Base-by-base conservation (phyloP, 192 early-diverging fungal species). In the Tieghemiomyces parasiticus region DNA sequence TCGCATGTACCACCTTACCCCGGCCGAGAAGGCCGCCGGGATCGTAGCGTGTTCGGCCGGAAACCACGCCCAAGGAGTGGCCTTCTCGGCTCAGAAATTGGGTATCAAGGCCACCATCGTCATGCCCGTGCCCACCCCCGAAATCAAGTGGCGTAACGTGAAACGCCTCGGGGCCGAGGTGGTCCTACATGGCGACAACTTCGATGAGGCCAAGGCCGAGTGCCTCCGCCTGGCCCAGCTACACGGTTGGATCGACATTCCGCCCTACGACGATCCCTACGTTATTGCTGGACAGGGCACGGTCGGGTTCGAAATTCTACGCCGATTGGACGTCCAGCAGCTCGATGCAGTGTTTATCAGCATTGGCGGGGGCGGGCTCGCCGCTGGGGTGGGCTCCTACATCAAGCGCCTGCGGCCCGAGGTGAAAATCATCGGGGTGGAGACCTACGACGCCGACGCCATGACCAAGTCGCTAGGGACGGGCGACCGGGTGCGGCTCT, bases 201-300 rank as follows among this genome's bases (percentile, higher is more conserved):
- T 99, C 72, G 93, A 97, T 63, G 92, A 91, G 63, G 90, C 93
- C 60, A 96, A 96, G 71, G 59, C 61, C 0, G 91, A 96, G 67
- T 90, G 90, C 70, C 72, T 71, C 60, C 70, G 90, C 35, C 71
- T 98, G 48, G 71, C 74, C 8, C 66, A 74, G 52, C 60, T 87
- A 24, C 73, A 86, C 26, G 82, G 88, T 14, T 80, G 85, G 44
- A 88, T 85, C 59, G 88, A 96, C 68, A 95, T 99, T 64, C 95
- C 92, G 19, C 95, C 96, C 6, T 99, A 90, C 68, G 94, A 99
- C 70, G 93, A 97, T 60, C 96, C 94, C 4, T 84, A 88, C 65
- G 94, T 99, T 24, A 97, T 97, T 69, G 96, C 96, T n/a, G 96
- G 96, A 3, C 96, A 99, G 73, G 96, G 95, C 35, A 98, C 95